Conservation (phyloP, 495 filamentous ascomycete species). For the Penicillium coffeae region DNA sequence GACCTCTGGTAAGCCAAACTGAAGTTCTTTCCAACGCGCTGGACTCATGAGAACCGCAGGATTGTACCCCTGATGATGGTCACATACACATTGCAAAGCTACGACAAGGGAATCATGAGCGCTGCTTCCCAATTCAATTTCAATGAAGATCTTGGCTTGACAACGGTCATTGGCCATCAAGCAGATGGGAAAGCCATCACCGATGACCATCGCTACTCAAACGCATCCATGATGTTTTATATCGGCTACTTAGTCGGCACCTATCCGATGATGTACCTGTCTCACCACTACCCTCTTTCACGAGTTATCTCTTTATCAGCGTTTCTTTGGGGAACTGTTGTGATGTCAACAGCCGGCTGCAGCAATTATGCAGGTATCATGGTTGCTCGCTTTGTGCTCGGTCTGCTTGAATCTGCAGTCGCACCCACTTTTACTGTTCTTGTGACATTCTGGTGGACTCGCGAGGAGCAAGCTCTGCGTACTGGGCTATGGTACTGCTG, state of each 20-base stretch:
- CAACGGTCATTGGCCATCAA: background rate
- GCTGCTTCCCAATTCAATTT: conserved; percentile 2
- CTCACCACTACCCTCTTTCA: background rate
- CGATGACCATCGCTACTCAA: background rate
- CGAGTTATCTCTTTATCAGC: background rate
- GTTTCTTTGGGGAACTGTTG: conserved; percentile 1
- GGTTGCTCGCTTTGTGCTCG: background rate
- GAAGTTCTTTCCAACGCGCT: background rate
- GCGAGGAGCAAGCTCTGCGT: conserved; percentile 4
- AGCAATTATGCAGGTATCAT: conserved; percentile 4
- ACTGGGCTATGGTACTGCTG: conserved; percentile 6
- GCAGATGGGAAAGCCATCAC: background rate
- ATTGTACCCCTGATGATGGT: conserved; percentile 5
- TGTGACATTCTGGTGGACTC: conserved; percentile 7
- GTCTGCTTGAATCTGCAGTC: conserved; percentile 1
- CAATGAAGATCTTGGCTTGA: conserved; percentile 1
- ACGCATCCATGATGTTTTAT: conserved; percentile 4
- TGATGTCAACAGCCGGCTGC: conserved; percentile 6
- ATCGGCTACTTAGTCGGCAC: conserved; percentile 4
- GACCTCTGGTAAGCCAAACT: background rate
- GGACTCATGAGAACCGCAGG: background rate
- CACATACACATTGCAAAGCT: conserved; percentile 4
- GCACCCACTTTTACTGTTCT: conserved; percentile 4
- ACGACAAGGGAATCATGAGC: conserved; percentile 6
- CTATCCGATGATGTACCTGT: conserved; percentile 3